Percentiles rank a stretch among this genome's conserved stretches.
These are phyloP conservation scores for Nigrograna mackinnonii DNA, from an alignment of 2,329 filamentous ascomycete genomes.

Conservation along the genomic window DNA sequence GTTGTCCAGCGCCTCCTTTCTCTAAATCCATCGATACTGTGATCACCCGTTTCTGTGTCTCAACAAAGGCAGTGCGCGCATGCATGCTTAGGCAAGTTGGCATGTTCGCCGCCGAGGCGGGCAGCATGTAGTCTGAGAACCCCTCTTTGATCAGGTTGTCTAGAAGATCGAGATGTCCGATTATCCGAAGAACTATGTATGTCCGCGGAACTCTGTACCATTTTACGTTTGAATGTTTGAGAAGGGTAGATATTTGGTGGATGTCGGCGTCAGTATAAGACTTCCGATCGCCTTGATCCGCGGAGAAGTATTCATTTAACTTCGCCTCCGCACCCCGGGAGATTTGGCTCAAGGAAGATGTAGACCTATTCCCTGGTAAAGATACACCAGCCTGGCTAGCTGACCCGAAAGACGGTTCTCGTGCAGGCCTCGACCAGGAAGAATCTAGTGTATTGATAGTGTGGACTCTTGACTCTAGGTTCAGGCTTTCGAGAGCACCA, in stretches of 20 bases:
- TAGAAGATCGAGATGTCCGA: conserved; percentile 20
- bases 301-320: too few species aligned
- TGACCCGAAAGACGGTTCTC: too few species aligned
- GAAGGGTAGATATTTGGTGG: conserved; percentile 11
- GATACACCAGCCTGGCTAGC: too few species aligned
- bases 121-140: conserved; percentile 29
- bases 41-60: conserved; percentile 22
- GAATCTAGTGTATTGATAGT: too few species aligned
- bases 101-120: conserved; percentile 23
- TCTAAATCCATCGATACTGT: conserved; percentile 30
- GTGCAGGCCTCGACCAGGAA: too few species aligned
- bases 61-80: conserved; percentile 2
- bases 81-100: conserved; percentile 10
- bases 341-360: too few species aligned
- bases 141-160: conserved; percentile 22
- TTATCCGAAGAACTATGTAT: conserved; percentile 28
- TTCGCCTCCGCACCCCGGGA: too few species aligned
- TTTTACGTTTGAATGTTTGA: conserved; percentile 5
- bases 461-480: too few species aligned
- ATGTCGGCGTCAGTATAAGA: conserved; percentile 10
- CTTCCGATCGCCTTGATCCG: not conserved
- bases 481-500: too few species aligned
- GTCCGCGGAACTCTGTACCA: conserved; percentile 23
- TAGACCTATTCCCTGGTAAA: too few species aligned
- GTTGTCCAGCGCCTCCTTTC: conserved; percentile 22